Evolutionary conservation across 2,329 filamentous ascomycete species (phyloP).

Genomic region (Fusarium sterilihyphosum): DNA sequence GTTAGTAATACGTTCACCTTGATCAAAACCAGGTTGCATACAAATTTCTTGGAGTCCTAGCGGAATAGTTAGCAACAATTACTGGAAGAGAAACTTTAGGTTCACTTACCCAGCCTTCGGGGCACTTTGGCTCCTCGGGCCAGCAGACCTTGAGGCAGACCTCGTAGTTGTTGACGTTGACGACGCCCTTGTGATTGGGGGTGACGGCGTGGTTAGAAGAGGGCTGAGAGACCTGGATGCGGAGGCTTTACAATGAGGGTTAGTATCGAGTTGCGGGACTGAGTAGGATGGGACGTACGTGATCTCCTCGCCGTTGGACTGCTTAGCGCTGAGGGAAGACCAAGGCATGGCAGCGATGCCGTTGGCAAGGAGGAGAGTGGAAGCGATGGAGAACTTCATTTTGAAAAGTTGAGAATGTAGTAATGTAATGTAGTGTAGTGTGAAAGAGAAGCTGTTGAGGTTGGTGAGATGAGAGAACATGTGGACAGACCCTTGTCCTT

Average conservation of each 20-base stretch:
- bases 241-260: background rate
- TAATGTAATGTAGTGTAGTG: background rate
- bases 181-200: background rate
- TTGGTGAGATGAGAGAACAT: accelerated
- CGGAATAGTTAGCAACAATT: background rate
- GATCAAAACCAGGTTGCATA: accelerated
- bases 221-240: slow-evolving; percentile 20
- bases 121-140: background rate
- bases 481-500: background rate
- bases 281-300: background rate
- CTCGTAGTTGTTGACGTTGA: background rate
- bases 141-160: slow-evolving; percentile 12
- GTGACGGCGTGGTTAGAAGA: background rate
- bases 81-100: too few species aligned
- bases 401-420: background rate
- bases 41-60: slow-evolving; percentile 7
- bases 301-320: slow-evolving; percentile 19
- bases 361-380: slow-evolving; percentile 3
- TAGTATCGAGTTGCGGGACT: accelerated
- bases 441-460: background rate
- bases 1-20: background rate
- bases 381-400: slow-evolving; percentile 19
- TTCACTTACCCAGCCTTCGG: slow-evolving; percentile 12
- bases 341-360: slow-evolving; percentile 32
- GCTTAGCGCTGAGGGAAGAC: background rate